Conservation (phyloP, 1,284 basidiomycete genomes). For the Pascua guehoae region DNA sequence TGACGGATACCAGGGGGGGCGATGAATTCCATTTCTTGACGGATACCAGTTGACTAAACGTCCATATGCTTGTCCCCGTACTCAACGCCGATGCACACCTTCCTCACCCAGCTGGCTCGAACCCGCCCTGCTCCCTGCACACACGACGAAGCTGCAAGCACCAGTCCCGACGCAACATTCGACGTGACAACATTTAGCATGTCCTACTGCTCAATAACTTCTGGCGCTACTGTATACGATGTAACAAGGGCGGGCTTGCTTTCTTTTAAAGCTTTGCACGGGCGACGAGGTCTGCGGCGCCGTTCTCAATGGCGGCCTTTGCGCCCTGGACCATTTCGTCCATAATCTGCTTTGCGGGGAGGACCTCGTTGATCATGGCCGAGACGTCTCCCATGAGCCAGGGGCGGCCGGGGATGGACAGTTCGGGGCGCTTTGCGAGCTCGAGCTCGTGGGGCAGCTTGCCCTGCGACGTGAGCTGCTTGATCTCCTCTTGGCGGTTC, state of each 20-base stretch:
- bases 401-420: conserved; percentile 18
- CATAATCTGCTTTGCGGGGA: conserved; percentile 74
- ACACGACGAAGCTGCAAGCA: too few species aligned
- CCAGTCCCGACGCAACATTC: too few species aligned
- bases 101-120: too few species aligned
- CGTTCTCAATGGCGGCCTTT: conserved; percentile 14
- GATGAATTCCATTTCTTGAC: conserved; percentile 6
- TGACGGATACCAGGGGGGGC: too few species aligned
- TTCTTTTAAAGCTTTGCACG: conserved; percentile 7
- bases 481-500: conserved; percentile 46
- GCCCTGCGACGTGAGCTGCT: conserved; percentile 69
- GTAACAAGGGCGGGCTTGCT: neutral
- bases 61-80: too few species aligned
- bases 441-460: conserved; percentile 70
- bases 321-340: conserved; percentile 61
- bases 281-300: conserved; percentile 6
- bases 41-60: too few species aligned
- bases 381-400: conserved; percentile 71
- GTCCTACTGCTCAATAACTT: too few species aligned
- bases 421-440: conserved; percentile 49
- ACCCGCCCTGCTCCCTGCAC: too few species aligned
- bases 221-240: too few species aligned
- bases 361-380: conserved; percentile 69
- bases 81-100: too few species aligned
- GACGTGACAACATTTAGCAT: too few species aligned